Evolutionary conservation across 1,284 basidiomycete species (phyloP), one percentile per base, ranked within the genome.

Genomic region (Marasmius oreades): DNA sequence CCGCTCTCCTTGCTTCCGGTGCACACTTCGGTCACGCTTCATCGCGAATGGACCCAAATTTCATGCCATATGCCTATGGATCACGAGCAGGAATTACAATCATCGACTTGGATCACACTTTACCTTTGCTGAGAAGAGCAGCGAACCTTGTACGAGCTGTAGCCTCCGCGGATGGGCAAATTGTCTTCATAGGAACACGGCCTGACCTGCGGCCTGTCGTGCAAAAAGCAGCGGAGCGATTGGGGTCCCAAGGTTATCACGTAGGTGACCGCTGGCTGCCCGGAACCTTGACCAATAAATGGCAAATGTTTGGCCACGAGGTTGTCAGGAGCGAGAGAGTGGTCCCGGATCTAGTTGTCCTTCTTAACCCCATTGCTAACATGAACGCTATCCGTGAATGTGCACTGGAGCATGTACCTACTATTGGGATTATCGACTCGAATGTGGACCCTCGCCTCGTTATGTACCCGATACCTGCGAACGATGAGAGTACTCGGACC

Each of bases 401-500:
- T 66, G 90, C 90, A 5, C 77, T 87, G 51, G 81, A 87, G 60
- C 88, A 93, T 66, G 82, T 95, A 51, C 93, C 93, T 0, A 95
- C 93, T 0, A 83, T 95, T 61, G 93, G 87, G 26, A 88, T 99
- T 61, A 84, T 95, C 58, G 97, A 99, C 73, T 92, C 94, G 26
- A 94, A 99, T 70, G 92, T 89, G 39, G 97, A 99, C 73, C 97
- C 97, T 5, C 86, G 97, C 18, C 80, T 95, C 36, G 95, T 99
- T 58, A 98, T 98, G 80, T 99, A 98, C 73, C 90, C 97, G 34
- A 98, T 99, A 66, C 96, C 95, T 1, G 95, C 93, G 37, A 99
- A 99, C 72, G 96, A 98, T 75, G 96, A 98, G 73, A 93, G 88
- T 68, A 82, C 90, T 8, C 84, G 95, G 53, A 91, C 93, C 18